These are phyloP conservation scores for Corchorus capsularis DNA, from an alignment of 345 rosid species.

Conservation along the genomic window DNA sequence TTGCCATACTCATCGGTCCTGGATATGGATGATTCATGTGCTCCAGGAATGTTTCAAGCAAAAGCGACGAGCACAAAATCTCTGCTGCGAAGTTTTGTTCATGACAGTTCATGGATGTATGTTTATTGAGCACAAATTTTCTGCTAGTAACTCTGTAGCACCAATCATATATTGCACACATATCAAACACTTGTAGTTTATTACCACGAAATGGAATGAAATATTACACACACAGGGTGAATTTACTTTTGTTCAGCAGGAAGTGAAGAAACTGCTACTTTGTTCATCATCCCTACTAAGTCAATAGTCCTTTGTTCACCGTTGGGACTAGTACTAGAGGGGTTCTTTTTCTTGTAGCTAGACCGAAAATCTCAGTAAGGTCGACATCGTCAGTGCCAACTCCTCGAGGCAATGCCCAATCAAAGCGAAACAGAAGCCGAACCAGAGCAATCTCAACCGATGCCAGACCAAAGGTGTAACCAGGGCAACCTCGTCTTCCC, in stretches of 20 bases:
- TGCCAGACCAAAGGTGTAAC: constrained; percentile 22
- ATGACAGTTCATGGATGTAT: constrained; percentile 23
- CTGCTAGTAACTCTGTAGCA: background rate
- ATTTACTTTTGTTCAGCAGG: background rate
- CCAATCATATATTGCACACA: background rate
- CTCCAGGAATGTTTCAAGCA: background rate
- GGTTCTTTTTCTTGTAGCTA: constrained; percentile 42
- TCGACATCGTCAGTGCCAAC: constrained; percentile 8
- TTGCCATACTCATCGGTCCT: background rate
- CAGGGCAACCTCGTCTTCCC: constrained; percentile 36
- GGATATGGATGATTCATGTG: constrained; percentile 15
- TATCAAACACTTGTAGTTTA: background rate
- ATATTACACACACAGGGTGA: background rate
- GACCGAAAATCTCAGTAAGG: constrained; percentile 8
- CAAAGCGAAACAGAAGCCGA: constrained; percentile 17
- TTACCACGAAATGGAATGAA: background rate
- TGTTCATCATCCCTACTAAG: background rate
- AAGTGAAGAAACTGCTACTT: background rate
- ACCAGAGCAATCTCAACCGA: constrained; percentile 22
- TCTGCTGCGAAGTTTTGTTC: constrained; percentile 26
- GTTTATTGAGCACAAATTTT: constrained; percentile 17
- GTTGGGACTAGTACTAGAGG: constrained; percentile 39
- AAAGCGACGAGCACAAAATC: background rate
- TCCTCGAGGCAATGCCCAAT: constrained; percentile 18
- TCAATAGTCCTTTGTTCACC: background rate